Percentiles rank a stretch among this genome's conserved stretches.
Evolutionary conservation across 164 flowering plant genomes (phyloP).

Genomic region (Kalanchoe fedtschenkoi): DNA sequence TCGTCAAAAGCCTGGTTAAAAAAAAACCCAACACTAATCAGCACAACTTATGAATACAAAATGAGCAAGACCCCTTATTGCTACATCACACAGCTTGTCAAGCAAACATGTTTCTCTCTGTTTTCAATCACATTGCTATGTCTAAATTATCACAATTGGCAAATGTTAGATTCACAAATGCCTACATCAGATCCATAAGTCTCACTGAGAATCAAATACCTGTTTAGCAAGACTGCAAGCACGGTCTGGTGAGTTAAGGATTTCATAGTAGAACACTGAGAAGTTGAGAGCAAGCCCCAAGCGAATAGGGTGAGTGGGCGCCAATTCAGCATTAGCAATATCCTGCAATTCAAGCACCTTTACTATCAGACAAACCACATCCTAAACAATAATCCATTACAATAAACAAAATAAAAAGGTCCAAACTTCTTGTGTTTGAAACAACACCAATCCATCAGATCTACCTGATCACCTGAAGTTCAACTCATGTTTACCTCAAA

Average conservation of each 20-base stretch:
- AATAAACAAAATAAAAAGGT: background rate
- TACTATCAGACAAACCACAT: background rate
- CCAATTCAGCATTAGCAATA: conserved; percentile 5
- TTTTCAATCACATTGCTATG: too few relatives aligned
- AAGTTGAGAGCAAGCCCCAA: conserved; percentile 2
- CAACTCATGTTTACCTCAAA: too few relatives aligned
- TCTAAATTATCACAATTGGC: too few relatives aligned
- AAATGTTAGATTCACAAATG: background rate
- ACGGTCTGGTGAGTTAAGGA: conserved; percentile 4
- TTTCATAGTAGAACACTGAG: conserved; percentile 3
- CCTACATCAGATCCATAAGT: background rate
- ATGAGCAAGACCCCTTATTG: background rate
- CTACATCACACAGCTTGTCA: too few relatives aligned
- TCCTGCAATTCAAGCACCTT: conserved; percentile 2
- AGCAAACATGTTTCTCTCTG: too few relatives aligned
- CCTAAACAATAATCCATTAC: background rate
- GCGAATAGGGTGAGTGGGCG: background rate
- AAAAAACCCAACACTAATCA: background rate
- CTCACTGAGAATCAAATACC: background rate
- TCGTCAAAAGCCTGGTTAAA: conserved; percentile 58
- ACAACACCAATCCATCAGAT: too few relatives aligned
- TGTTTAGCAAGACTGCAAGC: conserved; percentile 1
- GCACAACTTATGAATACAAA: background rate
- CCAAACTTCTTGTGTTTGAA: too few relatives aligned
- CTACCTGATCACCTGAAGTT: too few relatives aligned